Evolutionary conservation across 2,329 filamentous ascomycete species (phyloP), one percentile per base, ranked within the genome.

Genomic region (Xylariaceae sp.): DNA sequence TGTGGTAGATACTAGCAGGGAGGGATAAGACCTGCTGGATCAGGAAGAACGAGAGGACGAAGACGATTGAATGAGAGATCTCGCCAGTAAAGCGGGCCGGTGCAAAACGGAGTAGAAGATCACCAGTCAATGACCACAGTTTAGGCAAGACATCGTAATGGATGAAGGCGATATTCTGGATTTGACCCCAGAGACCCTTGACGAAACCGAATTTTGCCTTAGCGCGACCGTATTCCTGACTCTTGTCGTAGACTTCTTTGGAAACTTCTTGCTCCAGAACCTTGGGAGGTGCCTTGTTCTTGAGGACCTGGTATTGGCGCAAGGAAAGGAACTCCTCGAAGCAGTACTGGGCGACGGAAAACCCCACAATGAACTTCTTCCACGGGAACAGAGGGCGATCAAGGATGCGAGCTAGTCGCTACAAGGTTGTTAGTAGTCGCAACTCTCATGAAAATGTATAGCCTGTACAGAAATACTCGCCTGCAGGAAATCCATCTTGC

Each of bases 331-430:
- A 89, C 42, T 89, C 85, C 72, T 99, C 94, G 68, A 99, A 86
- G 51, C 90, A 75, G 71, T 89, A 97, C 70, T 99, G 90, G 57
- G 88, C 90, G 65, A 97, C 71, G 29, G 91, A 95, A 76, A 99
- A 99, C 66, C 91, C 89, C 64, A 97, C 82, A 66, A 99, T 92
- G 65, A 99, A 84, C 71, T 85, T 88, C 83, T 96, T 99, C 94
- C 94, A 99, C 51, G 94, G 92, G 76, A 97, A 96, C 68, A 89
- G 79, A 54, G 92, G 92, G 68, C 89, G 85, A 77, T 99, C 94
- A 66, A 97, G 86, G 72, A 88, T 85, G 72, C 83, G 84, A 69
- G 90, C 89, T 63, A 97, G 85, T 77, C 81, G 81, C 83, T 86
- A 68, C 55, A 51, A 45, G 61, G 59, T 57, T 52, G 40, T 45